A percentile compares a stretch with the other conserved stretches of the same genome.
Evolutionary conservation across 78 protist genomes (phyloP).

Genomic region (Dictyostelium purpureum): DNA sequence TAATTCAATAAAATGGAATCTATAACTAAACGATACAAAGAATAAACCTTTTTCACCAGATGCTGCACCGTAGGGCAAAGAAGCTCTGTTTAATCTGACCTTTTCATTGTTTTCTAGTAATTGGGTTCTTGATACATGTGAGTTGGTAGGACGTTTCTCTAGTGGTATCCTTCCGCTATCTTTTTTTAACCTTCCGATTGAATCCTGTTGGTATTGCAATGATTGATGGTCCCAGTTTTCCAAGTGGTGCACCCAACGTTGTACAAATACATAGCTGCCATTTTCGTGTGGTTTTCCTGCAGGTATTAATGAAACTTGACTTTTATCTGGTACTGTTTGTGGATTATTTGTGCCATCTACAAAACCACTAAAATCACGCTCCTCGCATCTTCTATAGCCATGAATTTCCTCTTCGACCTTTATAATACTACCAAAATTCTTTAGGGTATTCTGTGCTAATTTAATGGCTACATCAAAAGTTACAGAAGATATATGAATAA

Average conservation of each 20-base stretch:
- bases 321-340: neutral
- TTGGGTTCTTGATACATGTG: slow-evolving; percentile 41
- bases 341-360: slow-evolving; percentile 72
- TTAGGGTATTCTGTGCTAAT: neutral
- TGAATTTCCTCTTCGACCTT: slow-evolving; percentile 23
- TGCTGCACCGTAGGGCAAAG: slow-evolving; percentile 31
- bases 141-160: neutral
- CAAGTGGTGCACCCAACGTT: slow-evolving; percentile 16
- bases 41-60: slow-evolving; percentile 25
- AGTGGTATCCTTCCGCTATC: slow-evolving; percentile 1
- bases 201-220: neutral
- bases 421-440: neutral
- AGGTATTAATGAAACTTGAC: neutral
- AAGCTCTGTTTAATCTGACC: slow-evolving; percentile 20
- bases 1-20: slow-evolving; percentile 11
- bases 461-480: slow-evolving; percentile 14
- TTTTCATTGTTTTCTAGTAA: slow-evolving; percentile 15
- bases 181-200: slow-evolving; percentile 31
- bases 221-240: neutral
- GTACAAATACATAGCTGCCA: slow-evolving; percentile 45
- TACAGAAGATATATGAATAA: slow-evolving; percentile 24
- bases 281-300: neutral
- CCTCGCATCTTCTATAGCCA: slow-evolving; percentile 40
- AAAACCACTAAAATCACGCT: slow-evolving; percentile 29
- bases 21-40: slow-evolving; percentile 3